Conservation (phyloP, 352 stramenopile species). For the Pythium oligandrum region DNA sequence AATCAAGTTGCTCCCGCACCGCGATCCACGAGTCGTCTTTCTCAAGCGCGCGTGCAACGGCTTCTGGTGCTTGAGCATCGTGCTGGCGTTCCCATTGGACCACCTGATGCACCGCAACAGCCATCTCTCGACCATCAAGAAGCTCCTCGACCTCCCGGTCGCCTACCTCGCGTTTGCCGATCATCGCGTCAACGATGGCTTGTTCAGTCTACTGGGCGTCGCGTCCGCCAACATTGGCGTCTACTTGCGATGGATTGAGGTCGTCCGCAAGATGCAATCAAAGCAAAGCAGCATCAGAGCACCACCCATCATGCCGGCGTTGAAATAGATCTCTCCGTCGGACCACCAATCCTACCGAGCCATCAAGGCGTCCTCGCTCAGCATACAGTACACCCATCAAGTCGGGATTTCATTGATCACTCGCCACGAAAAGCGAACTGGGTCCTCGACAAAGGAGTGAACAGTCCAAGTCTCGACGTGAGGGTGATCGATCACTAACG, state of each 20-base stretch:
- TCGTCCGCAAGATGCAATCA: conserved; percentile 28
- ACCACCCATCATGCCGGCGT: not conserved
- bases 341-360: no score
- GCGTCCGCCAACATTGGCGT: conserved; percentile 40
- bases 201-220: conserved; percentile 42
- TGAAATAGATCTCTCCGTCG: not conserved
- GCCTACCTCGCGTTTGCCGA: conserved; percentile 38
- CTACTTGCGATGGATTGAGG: conserved; percentile 38
- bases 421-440: not conserved
- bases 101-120: conserved; percentile 29
- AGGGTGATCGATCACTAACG: no score
- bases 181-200: conserved; percentile 41
- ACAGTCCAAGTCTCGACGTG: no score
- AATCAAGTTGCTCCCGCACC: conserved; percentile 26
- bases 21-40: conserved; percentile 24
- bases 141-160: conserved; percentile 50
- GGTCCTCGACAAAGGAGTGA: not conserved
- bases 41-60: conserved; percentile 39
- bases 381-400: not conserved
- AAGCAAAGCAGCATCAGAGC: not conserved
- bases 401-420: not conserved
- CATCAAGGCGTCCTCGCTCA: not conserved
- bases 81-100: conserved; percentile 49
- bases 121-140: conserved; percentile 36
- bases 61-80: conserved; percentile 56